phyloP scores from a whole-genome alignment of 2,329 filamentous ascomycete genomes.

The Phoma sp. region DNA sequence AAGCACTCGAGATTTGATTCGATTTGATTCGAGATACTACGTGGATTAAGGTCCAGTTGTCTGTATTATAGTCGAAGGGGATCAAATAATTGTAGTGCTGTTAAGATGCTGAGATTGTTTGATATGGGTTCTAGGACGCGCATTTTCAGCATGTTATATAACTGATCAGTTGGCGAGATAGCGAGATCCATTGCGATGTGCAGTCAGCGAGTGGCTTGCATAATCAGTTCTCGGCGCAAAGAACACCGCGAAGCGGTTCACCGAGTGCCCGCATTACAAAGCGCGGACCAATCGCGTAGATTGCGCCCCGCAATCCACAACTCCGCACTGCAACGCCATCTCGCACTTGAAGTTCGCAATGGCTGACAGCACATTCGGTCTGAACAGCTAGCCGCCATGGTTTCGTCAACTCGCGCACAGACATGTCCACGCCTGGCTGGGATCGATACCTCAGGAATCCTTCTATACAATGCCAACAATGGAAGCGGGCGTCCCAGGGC shows the following conservation, averaged over 20 bases:
- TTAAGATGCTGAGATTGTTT: neutral
- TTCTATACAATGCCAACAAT: too few relatives aligned
- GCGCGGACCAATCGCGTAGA: neutral
- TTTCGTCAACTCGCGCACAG: too few relatives aligned
- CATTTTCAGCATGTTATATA: neutral
- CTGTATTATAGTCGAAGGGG: neutral
- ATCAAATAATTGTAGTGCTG: neutral
- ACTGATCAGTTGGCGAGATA: neutral
- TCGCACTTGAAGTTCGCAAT: too few relatives aligned
- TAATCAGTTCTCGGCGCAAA: neutral
- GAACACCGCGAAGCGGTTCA: neutral
- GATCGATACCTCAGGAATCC: too few relatives aligned
- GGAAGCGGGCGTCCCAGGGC: too few relatives aligned
- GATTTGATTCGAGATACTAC: neutral
- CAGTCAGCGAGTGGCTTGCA: neutral
- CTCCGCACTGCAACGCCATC: too few relatives aligned
- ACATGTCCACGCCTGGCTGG: too few relatives aligned
- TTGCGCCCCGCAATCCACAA: neutral
- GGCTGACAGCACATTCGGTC: too few relatives aligned
- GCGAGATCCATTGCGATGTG: neutral
- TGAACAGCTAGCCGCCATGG: too few relatives aligned
- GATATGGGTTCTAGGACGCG: neutral
- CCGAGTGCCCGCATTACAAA: conserved; percentile 10
- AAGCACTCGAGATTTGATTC: neutral
- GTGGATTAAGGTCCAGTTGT: neutral